Base-by-base conservation (phyloP, 257 asterid species). In the Salvia hispanica region DNA sequence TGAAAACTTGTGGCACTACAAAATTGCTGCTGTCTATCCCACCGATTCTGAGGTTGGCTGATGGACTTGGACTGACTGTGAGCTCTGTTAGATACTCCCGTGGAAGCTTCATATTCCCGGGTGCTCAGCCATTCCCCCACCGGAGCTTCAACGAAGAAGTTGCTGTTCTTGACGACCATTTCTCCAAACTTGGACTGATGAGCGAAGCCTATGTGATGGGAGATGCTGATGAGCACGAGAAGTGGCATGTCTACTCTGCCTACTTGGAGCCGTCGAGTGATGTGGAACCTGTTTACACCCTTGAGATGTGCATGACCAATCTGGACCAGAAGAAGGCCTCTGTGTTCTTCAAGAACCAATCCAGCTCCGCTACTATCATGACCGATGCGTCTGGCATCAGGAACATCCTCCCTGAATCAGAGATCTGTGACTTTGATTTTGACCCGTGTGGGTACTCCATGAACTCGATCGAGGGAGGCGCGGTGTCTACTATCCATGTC, bases 361-460 rank as follows among this genome's bases (percentile, higher is more conserved):
- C 95, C 4, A 74, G 78, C 81, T 83, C 88, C 13, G 92, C 91
- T 0, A 71, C 78, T 4, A 60, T 40, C 39, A 91, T 91, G 96
- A 91, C 96, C 16, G 80, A 82, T 60, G 69, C 45, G 5, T 91
- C 96, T 10, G 95, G 96, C 70, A 90, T 90, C 42, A 63, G 86
- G 70, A 76, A 81, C 25, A 90, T 88, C 64, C 92, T 90, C 33
- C 97, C 92, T 0, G 76, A 80, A 13, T 86, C 96, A 0, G 76
- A 80, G 13, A 90, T 88, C 25, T 88, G 95, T 4, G 95, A 90
- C 54, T 90, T 88, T 4, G 96, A 90, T 4, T 90, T 90, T 1
- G 95, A 90, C 1, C 97, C 96, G 0, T 90, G 97, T 40, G 97
- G 97, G 3, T 90, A 90, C 80, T 90, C 97, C 5, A 90, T 90